Base-by-base conservation (phyloP, 1,139 yeast species). In the Eremothecium cymbalariae region DNA sequence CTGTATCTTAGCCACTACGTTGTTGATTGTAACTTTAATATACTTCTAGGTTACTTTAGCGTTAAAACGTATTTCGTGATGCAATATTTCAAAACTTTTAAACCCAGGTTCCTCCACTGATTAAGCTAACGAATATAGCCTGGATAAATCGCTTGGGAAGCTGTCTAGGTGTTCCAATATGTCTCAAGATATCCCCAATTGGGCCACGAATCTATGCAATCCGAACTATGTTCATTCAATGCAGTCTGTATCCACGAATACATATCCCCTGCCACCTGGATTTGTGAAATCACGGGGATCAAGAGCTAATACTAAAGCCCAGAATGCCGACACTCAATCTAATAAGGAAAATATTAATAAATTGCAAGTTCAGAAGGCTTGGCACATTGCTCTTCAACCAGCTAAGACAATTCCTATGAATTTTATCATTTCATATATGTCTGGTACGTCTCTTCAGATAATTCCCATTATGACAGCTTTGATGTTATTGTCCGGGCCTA, bases 401-500 rank as follows among this genome's bases (percentile, higher is more conserved):
- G 85, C 88, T 2, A 90, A 88, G 54, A 70, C 77, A 16, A 64
- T 90, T 18, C 95, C 96, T 4, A 82, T 86, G 94, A 90, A 85
- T 50, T 57, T 82, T 39, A 64, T 85, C 37, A 85, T 90, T 95
- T 77, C 88, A 41, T 90, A 85, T 59, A 84, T 90, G 86, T 77
- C 95, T 2, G 98, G 98, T 20, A 81, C 82, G 50, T 76, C 94
- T 5, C 63, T 90, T 18, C 97, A 90, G 51, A 70, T 90, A 44
- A 86, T 90, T 40, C 93, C 96, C 4, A 80, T 90, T 37, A 80
- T 86, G 61, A 88, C 86, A 84, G 82, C 95, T 0, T 60, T 83
- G 26, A 84, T 81, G 85, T 65, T 90, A 50, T 74, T 90, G 45
- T 71, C 79, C 47, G 78, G 75, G 30, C 94, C 97, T 0, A 50